Percentiles rank a stretch among this genome's conserved stretches.
phyloP scores from a whole-genome alignment of 1,139 yeast species.

The Fermentozyma sake region DNA sequence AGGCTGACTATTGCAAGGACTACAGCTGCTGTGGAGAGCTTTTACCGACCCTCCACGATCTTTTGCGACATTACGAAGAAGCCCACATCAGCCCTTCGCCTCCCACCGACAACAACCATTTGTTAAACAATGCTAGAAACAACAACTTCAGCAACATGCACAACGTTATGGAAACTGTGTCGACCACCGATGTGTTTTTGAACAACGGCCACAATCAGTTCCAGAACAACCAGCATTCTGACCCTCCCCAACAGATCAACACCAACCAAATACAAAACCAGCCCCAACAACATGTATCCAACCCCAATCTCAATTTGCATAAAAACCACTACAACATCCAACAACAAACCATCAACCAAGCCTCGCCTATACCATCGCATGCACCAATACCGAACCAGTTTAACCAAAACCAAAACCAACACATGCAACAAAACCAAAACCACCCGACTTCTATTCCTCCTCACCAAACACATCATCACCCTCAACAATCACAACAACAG shows the following conservation, averaged over 20 bases:
- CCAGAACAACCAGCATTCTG: constrained; percentile 7
- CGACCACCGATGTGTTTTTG: constrained; percentile 86
- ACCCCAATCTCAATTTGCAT: constrained; percentile 12
- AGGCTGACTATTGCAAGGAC: constrained; percentile 94
- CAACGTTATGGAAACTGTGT: constrained; percentile 64
- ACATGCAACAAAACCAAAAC: constrained; percentile 11
- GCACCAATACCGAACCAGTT: constrained; percentile 1
- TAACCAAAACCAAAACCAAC: constrained; percentile 8
- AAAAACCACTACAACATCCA: constrained; percentile 10
- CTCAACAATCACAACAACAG: constrained; percentile 8
- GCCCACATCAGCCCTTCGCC: constrained; percentile 84
- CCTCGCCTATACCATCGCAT: constrained; percentile 3
- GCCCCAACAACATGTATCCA: constrained; percentile 12
- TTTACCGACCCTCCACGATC: constrained; percentile 88
- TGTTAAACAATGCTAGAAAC: constrained; percentile 30
- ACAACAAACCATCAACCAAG: constrained; percentile 9
- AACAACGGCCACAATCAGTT: constrained; percentile 21
- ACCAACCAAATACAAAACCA: constrained; percentile 13
- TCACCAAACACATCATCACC: constrained; percentile 16
- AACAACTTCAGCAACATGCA: constrained; percentile 40
- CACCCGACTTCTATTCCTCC: constrained; percentile 8
- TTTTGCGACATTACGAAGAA: constrained; percentile 92
- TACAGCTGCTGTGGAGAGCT: constrained; percentile 92
- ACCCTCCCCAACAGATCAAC: constrained; percentile 3
- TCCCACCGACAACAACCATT: constrained; percentile 36